Evolutionary conservation across 495 filamentous ascomycete genomes (phyloP).

Genomic region (Staphylotrichum tortipilum): DNA sequence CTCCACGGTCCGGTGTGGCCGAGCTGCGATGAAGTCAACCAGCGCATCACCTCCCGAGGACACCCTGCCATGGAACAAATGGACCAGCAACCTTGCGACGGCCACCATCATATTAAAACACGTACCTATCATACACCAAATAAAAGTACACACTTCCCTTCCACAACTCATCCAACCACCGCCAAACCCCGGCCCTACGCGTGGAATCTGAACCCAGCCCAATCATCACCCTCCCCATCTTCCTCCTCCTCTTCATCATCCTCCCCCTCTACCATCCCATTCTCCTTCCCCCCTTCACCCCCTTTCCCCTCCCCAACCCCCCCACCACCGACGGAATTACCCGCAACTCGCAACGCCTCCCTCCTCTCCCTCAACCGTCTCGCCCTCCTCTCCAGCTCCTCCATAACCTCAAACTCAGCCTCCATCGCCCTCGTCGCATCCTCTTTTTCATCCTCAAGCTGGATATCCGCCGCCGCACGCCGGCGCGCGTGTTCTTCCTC

Average conservation of each 20-base stretch:
- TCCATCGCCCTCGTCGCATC: conserved; percentile 73
- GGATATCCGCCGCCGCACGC: conserved; percentile 52
- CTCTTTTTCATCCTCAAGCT: conserved; percentile 65
- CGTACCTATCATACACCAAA: conserved; percentile 6
- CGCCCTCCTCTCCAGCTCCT: conserved; percentile 74
- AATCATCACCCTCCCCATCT: conserved; percentile 52
- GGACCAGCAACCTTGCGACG: not conserved
- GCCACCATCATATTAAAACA: not conserved
- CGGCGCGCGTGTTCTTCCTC: conserved; percentile 47
- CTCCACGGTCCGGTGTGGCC: too few relatives aligned
- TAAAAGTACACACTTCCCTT: too few relatives aligned
- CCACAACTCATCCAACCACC: not conserved
- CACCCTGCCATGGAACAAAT: too few relatives aligned
- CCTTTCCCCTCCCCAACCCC: conserved; percentile 4
- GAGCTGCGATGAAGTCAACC: too few relatives aligned
- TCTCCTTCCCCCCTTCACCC: conserved; percentile 28
- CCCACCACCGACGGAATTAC: conserved; percentile 11
- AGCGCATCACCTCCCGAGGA: too few relatives aligned
- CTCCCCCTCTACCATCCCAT: conserved; percentile 19
- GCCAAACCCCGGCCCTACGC: conserved; percentile 7
- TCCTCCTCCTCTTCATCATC: conserved; percentile 48
- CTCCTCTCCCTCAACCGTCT: conserved; percentile 62
- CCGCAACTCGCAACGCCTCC: conserved; percentile 37
- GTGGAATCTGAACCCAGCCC: conserved; percentile 63
- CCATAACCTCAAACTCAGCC: conserved; percentile 93